These are phyloP conservation scores for Mortierella sp. DNA, from an alignment of 371 early-diverging fungal species.

Conservation along the genomic window DNA sequence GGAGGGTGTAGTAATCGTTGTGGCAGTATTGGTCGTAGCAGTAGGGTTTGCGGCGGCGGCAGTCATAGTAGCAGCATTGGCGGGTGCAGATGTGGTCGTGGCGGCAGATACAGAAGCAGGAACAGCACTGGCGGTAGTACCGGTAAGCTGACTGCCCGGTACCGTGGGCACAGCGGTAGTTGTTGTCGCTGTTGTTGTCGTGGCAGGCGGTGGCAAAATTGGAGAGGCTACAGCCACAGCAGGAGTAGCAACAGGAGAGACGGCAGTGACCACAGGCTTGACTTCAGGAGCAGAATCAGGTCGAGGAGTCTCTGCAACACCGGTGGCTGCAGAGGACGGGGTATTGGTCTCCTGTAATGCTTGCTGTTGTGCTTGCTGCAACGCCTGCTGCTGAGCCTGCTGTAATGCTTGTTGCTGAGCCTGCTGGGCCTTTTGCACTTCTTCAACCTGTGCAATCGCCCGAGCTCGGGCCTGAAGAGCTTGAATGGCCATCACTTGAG, in stretches of 20 bases:
- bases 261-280: background rate
- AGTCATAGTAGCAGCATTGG: background rate
- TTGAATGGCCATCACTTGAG: slow-evolving; percentile 25
- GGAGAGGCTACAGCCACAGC: background rate
- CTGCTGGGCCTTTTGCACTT: slow-evolving; percentile 10
- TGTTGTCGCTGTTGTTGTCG: background rate
- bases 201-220: background rate
- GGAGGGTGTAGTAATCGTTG: background rate
- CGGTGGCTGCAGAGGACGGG: slow-evolving; percentile 9
- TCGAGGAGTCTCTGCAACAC: background rate
- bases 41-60: background rate
- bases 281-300: slow-evolving; percentile 7
- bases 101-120: background rate
- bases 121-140: background rate
- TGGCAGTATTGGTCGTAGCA: background rate
- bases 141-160: background rate
- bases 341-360: slow-evolving; percentile 8
- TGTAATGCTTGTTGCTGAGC: background rate
- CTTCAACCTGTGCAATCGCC: slow-evolving; percentile 19
- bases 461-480: slow-evolving; percentile 27
- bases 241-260: background rate
- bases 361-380: background rate
- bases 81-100: background rate
- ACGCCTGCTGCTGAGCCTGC: background rate
- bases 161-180: background rate